These are phyloP conservation scores for Fulvia fulva DNA, from an alignment of 2,329 filamentous ascomycete genomes.

Conservation along the genomic window DNA sequence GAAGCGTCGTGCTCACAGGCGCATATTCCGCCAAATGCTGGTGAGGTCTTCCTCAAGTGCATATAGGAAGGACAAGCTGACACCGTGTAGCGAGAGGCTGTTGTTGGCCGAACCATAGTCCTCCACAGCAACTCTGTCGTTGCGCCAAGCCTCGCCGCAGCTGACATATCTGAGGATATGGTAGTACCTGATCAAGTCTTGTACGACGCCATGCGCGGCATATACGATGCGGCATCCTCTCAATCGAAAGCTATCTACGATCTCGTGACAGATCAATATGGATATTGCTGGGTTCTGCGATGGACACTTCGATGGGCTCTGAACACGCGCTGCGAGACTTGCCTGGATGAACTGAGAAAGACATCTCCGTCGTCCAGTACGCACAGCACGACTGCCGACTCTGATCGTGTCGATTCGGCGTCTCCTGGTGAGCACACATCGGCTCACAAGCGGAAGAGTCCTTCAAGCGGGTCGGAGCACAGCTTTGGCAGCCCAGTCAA, in stretches of 20 bases:
- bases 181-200: background rate
- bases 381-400: background rate
- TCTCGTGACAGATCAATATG: background rate
- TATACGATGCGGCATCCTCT: background rate
- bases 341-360: background rate
- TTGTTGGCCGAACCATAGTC: background rate
- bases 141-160: background rate
- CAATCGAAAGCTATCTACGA: background rate
- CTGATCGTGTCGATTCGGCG: background rate
- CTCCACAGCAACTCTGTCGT: background rate
- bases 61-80: background rate
- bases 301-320: background rate
- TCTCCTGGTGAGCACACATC: background rate
- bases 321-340: background rate
- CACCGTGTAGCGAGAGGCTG: background rate
- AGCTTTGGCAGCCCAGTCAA: too few species aligned
- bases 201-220: background rate
- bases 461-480: background rate
- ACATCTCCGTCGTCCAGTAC: background rate
- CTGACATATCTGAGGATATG: background rate
- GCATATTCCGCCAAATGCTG: background rate
- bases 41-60: background rate
- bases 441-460: background rate
- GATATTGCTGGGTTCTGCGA: background rate
- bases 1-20: background rate